These are phyloP conservation scores for Globisporangium alternatum DNA, from an alignment of 352 stramenopile genomes.

Conservation along the genomic window DNA sequence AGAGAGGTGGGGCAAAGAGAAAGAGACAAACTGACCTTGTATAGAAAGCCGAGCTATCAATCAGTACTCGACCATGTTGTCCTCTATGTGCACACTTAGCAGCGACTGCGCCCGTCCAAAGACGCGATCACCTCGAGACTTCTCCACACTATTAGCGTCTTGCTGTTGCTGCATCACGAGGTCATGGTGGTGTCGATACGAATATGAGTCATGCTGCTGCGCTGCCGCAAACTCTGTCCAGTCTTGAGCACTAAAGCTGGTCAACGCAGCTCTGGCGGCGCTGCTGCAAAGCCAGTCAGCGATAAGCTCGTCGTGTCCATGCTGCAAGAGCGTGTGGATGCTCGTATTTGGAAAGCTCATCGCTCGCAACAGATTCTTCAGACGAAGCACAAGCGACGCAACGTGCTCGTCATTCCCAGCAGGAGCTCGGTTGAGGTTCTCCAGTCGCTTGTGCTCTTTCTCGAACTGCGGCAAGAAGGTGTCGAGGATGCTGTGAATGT, in stretches of 20 bases:
- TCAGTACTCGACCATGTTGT: slow-evolving; percentile 5
- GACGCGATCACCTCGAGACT: not conserved
- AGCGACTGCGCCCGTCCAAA: slow-evolving; percentile 15
- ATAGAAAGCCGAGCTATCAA: not conserved
- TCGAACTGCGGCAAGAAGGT: slow-evolving; percentile 29
- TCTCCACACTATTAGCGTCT: not conserved
- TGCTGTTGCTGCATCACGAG: not conserved
- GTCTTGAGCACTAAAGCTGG: slow-evolving; percentile 36
- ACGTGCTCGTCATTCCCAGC: slow-evolving; percentile 7
- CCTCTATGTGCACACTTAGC: slow-evolving; percentile 11
- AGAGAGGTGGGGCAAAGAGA: not conserved
- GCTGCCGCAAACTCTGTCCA: slow-evolving; percentile 29
- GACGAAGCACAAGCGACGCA: slow-evolving; percentile 4
- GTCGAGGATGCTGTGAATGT: slow-evolving; percentile 62
- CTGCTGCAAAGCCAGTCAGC: slow-evolving; percentile 29
- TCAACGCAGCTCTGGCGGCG: slow-evolving; percentile 7
- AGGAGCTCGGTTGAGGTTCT: slow-evolving; percentile 12
- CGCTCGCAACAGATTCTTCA: slow-evolving; percentile 34
- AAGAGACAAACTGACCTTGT: not conserved
- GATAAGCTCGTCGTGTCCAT: slow-evolving; percentile 18
- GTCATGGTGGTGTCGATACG: not conserved
- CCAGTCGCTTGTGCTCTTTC: slow-evolving; percentile 12
- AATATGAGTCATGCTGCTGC: not conserved
- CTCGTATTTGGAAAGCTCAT: slow-evolving; percentile 42
- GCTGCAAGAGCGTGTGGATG: slow-evolving; percentile 28